These are phyloP conservation scores for Bathelium albidoporum DNA, from an alignment of 495 filamentous ascomycete genomes.

Conservation along the genomic window DNA sequence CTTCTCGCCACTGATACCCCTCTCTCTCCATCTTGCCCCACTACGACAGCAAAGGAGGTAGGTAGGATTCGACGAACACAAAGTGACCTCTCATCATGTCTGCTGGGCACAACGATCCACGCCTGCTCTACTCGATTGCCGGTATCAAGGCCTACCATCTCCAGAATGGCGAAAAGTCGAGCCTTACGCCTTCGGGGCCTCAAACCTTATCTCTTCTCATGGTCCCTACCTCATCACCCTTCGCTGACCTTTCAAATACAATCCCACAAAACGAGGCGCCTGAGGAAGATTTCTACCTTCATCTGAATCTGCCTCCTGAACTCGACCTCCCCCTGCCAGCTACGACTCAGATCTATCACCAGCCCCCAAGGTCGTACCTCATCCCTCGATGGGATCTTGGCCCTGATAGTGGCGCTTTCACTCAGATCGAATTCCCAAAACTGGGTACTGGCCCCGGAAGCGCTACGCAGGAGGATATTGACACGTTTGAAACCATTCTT, in stretches of 20 bases:
- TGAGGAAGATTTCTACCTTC: conserved; percentile 91
- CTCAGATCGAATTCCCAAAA: conserved; percentile 74
- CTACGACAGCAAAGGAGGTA: neutral
- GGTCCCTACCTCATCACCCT: conserved; percentile 74
- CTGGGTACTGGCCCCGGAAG: conserved; percentile 52
- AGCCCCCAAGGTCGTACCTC: conserved; percentile 78
- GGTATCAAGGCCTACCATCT: conserved; percentile 82
- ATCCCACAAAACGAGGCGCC: conserved; percentile 46
- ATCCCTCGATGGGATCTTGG: conserved; percentile 90
- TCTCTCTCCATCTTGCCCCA: neutral
- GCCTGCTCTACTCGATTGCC: conserved; percentile 71
- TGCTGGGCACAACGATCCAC: conserved; percentile 53
- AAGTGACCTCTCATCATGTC: neutral
- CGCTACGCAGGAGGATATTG: conserved; percentile 79
- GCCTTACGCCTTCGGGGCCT: conserved; percentile 71
- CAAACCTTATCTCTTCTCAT: conserved; percentile 86
- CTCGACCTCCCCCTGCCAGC: conserved; percentile 82
- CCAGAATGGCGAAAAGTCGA: conserved; percentile 72
- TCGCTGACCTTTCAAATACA: conserved; percentile 49
- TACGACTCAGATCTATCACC: conserved; percentile 90
- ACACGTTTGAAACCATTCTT: conserved; percentile 93
- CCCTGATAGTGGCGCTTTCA: conserved; percentile 78
- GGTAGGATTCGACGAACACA: neutral
- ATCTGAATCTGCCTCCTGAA: conserved; percentile 87
- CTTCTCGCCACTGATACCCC: neutral